Conservation (phyloP, 768 basidiomycete genomes). For the Pisolithus tinctorius region DNA sequence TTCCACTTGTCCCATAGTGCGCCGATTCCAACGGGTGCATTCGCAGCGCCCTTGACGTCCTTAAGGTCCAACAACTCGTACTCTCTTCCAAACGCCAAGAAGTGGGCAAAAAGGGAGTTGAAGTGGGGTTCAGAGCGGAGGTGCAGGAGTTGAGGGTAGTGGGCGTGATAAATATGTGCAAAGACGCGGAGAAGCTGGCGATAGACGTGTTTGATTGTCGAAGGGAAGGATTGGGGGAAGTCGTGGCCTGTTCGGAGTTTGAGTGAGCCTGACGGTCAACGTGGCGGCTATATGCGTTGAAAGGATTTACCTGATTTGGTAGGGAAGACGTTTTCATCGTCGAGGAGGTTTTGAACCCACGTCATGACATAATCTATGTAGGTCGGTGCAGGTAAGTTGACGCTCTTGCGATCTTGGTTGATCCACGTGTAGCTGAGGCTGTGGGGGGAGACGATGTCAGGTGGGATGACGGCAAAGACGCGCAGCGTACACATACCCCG, state of each 20-base stretch:
- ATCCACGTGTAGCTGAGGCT: constrained; percentile 95
- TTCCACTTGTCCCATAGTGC: constrained; percentile 86
- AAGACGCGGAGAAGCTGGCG: constrained; percentile 95
- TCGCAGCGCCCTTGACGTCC: constrained; percentile 71
- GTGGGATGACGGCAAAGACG: neutral
- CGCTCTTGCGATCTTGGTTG: constrained; percentile 83
- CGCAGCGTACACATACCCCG: constrained; percentile 47
- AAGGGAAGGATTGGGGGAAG: constrained; percentile 84
- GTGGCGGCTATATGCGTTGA: neutral
- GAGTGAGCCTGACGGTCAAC: neutral
- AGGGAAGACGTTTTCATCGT: constrained; percentile 92
- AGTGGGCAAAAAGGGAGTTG: constrained; percentile 97
- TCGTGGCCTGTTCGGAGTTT: constrained; percentile 53
- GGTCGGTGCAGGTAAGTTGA: constrained; percentile 84
- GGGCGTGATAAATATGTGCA: constrained; percentile 94
- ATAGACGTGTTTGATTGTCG: constrained; percentile 89
- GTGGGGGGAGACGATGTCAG: neutral
- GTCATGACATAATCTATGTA: constrained; percentile 99
- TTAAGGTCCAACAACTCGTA: constrained; percentile 87
- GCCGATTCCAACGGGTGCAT: constrained; percentile 62
- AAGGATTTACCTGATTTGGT: constrained; percentile 77
- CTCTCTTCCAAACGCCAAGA: constrained; percentile 90
- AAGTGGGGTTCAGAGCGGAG: constrained; percentile 92
- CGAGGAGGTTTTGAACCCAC: constrained; percentile 88
- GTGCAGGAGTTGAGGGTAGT: constrained; percentile 87